Evolutionary conservation across 2,329 filamentous ascomycete species (phyloP).

Genomic region (Fusarium chaquense): DNA sequence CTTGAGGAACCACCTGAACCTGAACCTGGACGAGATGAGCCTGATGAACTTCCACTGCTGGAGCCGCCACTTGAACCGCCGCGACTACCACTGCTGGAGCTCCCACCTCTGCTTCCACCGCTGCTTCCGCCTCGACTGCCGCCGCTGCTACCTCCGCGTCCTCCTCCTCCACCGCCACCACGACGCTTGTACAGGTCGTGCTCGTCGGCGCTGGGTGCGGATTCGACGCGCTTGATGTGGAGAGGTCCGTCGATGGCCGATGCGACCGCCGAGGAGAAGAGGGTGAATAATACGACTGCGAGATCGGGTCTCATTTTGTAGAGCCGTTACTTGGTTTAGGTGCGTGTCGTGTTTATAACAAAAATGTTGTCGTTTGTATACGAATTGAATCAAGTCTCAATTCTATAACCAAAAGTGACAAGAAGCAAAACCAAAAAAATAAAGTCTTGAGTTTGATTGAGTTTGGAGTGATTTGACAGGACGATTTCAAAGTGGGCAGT

Average conservation of each 20-base stretch:
- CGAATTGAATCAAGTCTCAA: neutral
- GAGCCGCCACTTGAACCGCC: constrained; percentile 16
- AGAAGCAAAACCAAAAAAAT: neutral
- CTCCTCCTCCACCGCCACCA: constrained; percentile 68
- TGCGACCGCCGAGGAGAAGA: constrained; percentile 48
- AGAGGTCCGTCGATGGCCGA: constrained; percentile 42
- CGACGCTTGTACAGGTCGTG: constrained; percentile 70
- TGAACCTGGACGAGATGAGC: constrained; percentile 34
- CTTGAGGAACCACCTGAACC: constrained; percentile 17
- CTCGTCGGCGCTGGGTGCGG: constrained; percentile 45
- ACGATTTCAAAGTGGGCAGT: constrained; percentile 22
- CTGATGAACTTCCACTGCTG: constrained; percentile 26
- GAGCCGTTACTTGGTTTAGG: neutral
- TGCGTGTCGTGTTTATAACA: neutral
- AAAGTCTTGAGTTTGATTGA: constrained; percentile 6
- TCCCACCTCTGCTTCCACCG: constrained; percentile 32
- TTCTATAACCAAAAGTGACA: neutral
- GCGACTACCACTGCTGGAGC: constrained; percentile 32
- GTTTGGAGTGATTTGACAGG: constrained; percentile 12
- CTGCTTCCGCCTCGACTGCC: constrained; percentile 31
- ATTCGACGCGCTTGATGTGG: constrained; percentile 44
- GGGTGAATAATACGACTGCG: constrained; percentile 47
- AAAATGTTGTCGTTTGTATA: constrained; percentile 5
- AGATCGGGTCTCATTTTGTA: constrained; percentile 51
- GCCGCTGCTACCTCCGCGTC: constrained; percentile 48